These are phyloP conservation scores for Coemansia furcata DNA, from an alignment of 192 early-diverging fungal genomes.

Conservation along the genomic window DNA sequence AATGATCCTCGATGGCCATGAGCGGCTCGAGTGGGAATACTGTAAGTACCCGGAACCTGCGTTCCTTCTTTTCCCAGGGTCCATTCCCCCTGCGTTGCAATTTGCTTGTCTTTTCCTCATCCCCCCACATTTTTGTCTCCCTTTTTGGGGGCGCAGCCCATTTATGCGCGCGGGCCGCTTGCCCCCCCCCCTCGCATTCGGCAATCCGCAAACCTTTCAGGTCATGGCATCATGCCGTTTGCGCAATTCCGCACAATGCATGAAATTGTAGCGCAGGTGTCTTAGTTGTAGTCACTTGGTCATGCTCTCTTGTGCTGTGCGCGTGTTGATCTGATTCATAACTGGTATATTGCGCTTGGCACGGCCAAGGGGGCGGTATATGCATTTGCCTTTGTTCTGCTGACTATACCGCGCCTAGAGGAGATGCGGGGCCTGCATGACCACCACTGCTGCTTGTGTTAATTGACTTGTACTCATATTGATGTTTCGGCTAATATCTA, in stretches of 20 bases:
- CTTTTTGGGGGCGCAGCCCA: constrained; percentile 3
- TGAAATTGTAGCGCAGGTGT: not conserved
- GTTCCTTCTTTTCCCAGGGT: not conserved
- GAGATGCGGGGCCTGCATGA: not conserved
- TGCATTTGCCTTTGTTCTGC: not conserved
- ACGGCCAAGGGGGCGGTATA: not conserved
- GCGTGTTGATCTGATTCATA: not conserved
- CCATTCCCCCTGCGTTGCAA: not conserved
- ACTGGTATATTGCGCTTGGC: not conserved
- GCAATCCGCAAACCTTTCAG: not conserved
- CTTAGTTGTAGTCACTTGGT: not conserved
- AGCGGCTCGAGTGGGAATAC: constrained; percentile 51
- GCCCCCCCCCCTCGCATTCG: not conserved
- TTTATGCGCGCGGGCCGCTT: constrained; percentile 1
- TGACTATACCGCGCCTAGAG: not conserved
- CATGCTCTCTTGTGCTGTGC: not conserved
- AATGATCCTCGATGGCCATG: constrained; percentile 42
- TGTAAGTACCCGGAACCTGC: constrained; percentile 25
- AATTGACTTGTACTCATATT: not conserved
- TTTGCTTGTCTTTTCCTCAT: not conserved
- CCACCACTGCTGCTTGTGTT: not conserved
- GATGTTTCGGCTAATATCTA: constrained; percentile 1
- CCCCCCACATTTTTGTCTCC: not conserved
- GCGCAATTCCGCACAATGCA: constrained; percentile 7
- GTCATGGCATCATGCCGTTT: not conserved